phyloP scores from a whole-genome alignment of 257 asterid genomes.

The Solanum sejunctum region DNA sequence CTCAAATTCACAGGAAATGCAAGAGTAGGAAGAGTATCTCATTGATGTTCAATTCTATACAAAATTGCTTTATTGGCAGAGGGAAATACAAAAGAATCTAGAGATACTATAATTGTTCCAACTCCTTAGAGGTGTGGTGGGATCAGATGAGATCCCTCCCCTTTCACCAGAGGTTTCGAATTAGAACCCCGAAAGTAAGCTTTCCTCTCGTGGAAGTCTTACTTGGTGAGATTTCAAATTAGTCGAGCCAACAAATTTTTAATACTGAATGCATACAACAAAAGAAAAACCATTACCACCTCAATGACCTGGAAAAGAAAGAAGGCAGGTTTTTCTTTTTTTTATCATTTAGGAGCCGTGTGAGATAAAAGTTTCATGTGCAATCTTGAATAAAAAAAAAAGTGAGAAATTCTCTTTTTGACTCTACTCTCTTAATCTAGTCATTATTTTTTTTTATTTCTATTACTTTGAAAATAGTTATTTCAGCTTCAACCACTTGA shows the following conservation, averaged over 20 bases:
- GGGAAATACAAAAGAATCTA: neutral
- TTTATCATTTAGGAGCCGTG: no score
- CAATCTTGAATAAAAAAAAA: no score
- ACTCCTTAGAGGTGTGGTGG: neutral
- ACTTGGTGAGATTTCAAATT: neutral
- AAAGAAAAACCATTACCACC: neutral
- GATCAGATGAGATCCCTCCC: neutral
- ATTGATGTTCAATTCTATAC: neutral
- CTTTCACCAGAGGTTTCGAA: neutral
- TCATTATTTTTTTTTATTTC: no score
- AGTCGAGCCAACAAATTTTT: neutral
- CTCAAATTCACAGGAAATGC: neutral
- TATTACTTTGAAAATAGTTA: no score
- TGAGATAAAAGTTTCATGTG: no score
- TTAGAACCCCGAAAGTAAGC: neutral
- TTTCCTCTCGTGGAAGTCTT: neutral
- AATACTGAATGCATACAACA: neutral
- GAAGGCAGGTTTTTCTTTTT: no score
- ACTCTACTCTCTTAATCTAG: no score
- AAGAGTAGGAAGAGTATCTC: neutral
- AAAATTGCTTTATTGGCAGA: neutral
- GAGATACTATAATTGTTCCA: neutral
- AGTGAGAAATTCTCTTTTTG: no score
- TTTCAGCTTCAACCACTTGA: no score
- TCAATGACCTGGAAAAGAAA: neutral